Percentiles rank a stretch among this genome's conserved stretches.
Conservation (phyloP, 2,329 filamentous ascomycete genomes). For the Botrytis sinoallii region DNA sequence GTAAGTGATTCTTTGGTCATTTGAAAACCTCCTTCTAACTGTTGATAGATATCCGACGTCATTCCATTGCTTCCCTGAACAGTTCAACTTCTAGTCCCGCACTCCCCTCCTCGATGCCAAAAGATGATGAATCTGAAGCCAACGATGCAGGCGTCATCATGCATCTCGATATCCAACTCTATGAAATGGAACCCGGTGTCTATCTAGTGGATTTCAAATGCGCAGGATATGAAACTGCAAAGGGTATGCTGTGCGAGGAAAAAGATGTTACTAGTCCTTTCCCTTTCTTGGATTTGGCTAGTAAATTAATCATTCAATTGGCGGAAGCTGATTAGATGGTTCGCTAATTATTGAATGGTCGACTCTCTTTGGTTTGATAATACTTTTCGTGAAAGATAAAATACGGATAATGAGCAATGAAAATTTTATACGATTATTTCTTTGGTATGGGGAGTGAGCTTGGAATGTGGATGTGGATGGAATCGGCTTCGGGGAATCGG, state of each 20-base stretch:
- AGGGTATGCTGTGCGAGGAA: slow-evolving; percentile 76
- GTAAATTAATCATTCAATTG: slow-evolving; percentile 87
- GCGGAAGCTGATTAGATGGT: slow-evolving; percentile 66
- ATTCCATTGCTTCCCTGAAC: slow-evolving; percentile 37
- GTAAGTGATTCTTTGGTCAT: slow-evolving; percentile 58
- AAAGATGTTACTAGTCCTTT: slow-evolving; percentile 96
- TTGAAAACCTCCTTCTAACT: slow-evolving; percentile 48
- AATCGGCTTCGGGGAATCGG: neutral
- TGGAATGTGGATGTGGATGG: neutral
- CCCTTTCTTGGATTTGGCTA: slow-evolving; percentile 92
- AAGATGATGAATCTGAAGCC: slow-evolving; percentile 21
- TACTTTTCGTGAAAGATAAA: neutral
- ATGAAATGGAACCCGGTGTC: slow-evolving; percentile 86
- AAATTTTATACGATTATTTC: neutral
- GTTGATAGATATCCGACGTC: slow-evolving; percentile 46
- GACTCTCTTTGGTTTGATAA: neutral
- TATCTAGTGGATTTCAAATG: slow-evolving; percentile 99
- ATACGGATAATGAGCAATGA: slow-evolving; percentile 1
- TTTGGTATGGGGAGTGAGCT: neutral
- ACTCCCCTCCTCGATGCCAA: slow-evolving; percentile 22
- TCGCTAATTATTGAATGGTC: neutral
- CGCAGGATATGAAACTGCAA: slow-evolving; percentile 82
- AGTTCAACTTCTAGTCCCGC: slow-evolving; percentile 35
- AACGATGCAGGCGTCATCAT: slow-evolving; percentile 61
- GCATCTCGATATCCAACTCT: slow-evolving; percentile 94